Conservation (phyloP, 495 filamentous ascomycete genomes). For the Hypoxylon fuscum region DNA sequence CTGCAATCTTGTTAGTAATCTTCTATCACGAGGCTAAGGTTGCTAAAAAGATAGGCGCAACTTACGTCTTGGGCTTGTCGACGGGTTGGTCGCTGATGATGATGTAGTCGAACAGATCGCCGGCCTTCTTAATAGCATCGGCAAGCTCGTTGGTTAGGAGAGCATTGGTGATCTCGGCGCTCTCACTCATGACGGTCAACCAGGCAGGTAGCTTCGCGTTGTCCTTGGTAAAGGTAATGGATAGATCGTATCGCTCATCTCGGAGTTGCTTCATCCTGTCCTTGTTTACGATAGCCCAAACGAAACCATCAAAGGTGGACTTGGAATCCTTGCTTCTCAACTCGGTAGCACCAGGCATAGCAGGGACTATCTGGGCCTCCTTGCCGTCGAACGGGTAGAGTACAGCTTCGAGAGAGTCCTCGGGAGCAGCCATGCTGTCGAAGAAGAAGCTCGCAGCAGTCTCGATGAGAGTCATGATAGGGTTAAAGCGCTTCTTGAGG, state of each 20-base stretch:
- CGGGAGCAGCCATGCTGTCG: slow-evolving; percentile 72
- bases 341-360: slow-evolving; percentile 64
- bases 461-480: slow-evolving; percentile 75
- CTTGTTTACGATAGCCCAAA: slow-evolving; percentile 96
- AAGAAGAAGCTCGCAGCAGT: slow-evolving; percentile 76
- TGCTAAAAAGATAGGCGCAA: neutral
- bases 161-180: slow-evolving; percentile 90
- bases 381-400: slow-evolving; percentile 90
- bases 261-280: slow-evolving; percentile 87
- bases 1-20: slow-evolving; percentile 57
- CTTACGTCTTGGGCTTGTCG: slow-evolving; percentile 89
- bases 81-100: slow-evolving; percentile 90
- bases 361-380: slow-evolving; percentile 76
- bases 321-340: slow-evolving; percentile 67
- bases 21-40: neutral
- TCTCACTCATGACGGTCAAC: slow-evolving; percentile 96
- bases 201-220: slow-evolving; percentile 88
- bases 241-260: slow-evolving; percentile 93
- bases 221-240: slow-evolving; percentile 90
- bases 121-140: slow-evolving; percentile 80
- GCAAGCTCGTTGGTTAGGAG: slow-evolving; percentile 85
- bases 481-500: slow-evolving; percentile 90
- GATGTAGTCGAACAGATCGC: slow-evolving; percentile 84
- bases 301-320: slow-evolving; percentile 87
- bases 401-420: slow-evolving; percentile 76